Conservation (phyloP, 176 grass and related monocot genomes). For the Puccinellia tenuiflora region DNA sequence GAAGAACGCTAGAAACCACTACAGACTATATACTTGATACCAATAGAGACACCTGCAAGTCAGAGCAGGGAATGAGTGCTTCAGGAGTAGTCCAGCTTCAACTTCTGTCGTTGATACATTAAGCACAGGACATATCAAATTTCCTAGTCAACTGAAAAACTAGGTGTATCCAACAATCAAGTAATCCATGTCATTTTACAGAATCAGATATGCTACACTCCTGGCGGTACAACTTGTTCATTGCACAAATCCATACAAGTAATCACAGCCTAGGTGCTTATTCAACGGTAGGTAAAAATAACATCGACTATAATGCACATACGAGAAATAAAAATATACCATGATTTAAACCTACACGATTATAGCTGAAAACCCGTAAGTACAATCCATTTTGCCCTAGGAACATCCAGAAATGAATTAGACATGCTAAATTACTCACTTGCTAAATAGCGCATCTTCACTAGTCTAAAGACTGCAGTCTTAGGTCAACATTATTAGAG, state of each 20-base stretch:
- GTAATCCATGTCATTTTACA: background rate
- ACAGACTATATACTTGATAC: constrained; percentile 2
- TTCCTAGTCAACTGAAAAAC: background rate
- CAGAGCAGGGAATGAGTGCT: background rate
- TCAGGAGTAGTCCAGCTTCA: background rate
- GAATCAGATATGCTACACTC: background rate
- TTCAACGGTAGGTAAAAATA: background rate
- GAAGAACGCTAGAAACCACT: constrained; percentile 21
- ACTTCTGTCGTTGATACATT: background rate
- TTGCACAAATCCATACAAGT: background rate
- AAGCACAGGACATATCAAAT: background rate
- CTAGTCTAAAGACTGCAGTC: background rate
- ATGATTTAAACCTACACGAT: background rate
- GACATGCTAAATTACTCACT: background rate
- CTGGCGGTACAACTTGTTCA: background rate
- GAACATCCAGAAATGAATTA: background rate
- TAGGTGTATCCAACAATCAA: background rate
- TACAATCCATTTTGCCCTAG: background rate
- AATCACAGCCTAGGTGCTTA: background rate
- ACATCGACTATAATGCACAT: background rate
- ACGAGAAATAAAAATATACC: background rate
- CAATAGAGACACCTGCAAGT: constrained; percentile 11
- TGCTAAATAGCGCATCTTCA: background rate
- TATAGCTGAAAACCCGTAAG: background rate
- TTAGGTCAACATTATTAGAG: background rate